Base-by-base conservation (phyloP, 257 asterid genomes). In the Galeopsis tetrahit region DNA sequence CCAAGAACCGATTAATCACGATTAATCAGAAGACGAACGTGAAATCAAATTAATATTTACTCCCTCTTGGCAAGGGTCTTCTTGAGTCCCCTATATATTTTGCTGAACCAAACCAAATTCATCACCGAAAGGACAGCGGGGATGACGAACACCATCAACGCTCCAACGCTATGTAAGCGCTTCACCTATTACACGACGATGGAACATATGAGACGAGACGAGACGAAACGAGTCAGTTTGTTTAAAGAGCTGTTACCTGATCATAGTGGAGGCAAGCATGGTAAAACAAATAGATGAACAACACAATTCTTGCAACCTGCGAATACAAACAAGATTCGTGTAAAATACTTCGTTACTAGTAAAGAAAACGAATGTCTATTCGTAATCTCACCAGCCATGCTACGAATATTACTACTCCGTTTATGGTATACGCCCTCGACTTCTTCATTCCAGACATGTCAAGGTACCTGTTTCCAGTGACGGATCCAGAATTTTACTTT, bases 401-500 rank as follows among this genome's bases (percentile, higher is more conserved):
- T n/a, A 85, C 17, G 75, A 87, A 86, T 75, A 93, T 83, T 14
- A 75, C 61, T 6, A 88, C 80, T 62, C 98, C 98, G 48, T 93
- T 93, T 42, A 81, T 53, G 7, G 87, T 81, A 77, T 93, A 93
- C 17, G 70, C 75, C 43, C 65, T 82, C 28, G 96, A 84, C 42
- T 73, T 87, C 82, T 86, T 93, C 93, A 86, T 78, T 80, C 93
- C 97, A 76, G 90, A 84, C 49, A 79, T 83, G 59, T 93, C 96
- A 14, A 93, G 96, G 77, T 88, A 93, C 98, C 98, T 93, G 69
- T 71, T 17, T 55, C 48, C 42, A 59, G 67, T 51, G 32, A 34
- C 46, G 38, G 8, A 21, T 21, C 28, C 28, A 21, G 28, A 21
- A 21, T 21, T 21, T 21, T 21, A 21, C 28, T 21, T 21, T 21